Evolutionary conservation across 352 stramenopile species (phyloP), one percentile per base, ranked within the genome.

Genomic region (Bremia lactucae): DNA sequence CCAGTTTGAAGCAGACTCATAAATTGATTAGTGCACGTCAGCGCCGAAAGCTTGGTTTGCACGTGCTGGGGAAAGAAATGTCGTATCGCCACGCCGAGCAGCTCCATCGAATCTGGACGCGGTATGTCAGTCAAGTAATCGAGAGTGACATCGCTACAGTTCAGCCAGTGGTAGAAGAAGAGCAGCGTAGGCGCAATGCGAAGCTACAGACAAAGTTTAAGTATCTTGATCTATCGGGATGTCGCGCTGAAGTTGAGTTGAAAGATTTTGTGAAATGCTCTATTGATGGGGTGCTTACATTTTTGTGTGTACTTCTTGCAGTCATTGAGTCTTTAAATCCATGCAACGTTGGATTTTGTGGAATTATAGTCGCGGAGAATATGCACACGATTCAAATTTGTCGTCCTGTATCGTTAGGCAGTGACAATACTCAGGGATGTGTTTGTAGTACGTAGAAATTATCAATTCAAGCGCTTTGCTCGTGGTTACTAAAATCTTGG

Each of bases 281-380:
- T 29, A 3, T 29, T 3, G 6, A 15, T 16, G 22, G 36, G 38
- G 24, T 9, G 28, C 16, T 35, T 18, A 37, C 36, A 1, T 43
- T 45, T 15, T 16, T 20, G 14, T 21, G 20, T 11, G 14, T n/a
- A n/a, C 46, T 8, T 21, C 29, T 21, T 42, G 9, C 31, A 83
- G 72, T 88, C 19, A 42, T 79, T 38, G 63, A 64, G 31, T 78
- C 73, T 4, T 46, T 46, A 5, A 85, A 85, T 46, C 76, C 76
- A 33, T 68, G 57, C 28, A 66, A 73, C 23, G 41, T 88, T 11
- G 72, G 73, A 1, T 26, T 62, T 1, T 51, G 36, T 2, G 76
- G 76, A 3, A 72, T 88, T 31, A 36, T 88, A 41, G 46, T 88
- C n/a, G 56, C 76, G 1, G 76, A 88, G 41, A 83, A 68, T 16